Evolutionary conservation across 371 early-diverging fungal species (phyloP).

Genomic region (Rhizomucor miehei): DNA sequence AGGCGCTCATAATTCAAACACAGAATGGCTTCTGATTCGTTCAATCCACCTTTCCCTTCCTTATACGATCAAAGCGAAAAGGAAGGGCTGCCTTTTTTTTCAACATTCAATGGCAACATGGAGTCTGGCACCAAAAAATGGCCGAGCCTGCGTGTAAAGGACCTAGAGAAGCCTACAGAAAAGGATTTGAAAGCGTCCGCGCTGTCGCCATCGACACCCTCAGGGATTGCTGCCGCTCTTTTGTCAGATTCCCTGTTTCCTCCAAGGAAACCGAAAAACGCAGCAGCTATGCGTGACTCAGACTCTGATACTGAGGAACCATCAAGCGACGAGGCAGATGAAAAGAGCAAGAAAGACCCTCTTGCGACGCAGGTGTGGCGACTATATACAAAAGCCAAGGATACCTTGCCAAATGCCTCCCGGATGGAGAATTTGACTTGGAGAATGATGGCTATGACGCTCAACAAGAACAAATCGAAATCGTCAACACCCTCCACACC

Average conservation of each 20-base stretch:
- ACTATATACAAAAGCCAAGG: slow-evolving; percentile 62
- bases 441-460: slow-evolving; percentile 65
- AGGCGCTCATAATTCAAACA: too few species aligned
- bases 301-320: slow-evolving; percentile 45
- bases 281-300: slow-evolving; percentile 16
- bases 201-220: slow-evolving; percentile 22
- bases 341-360: slow-evolving; percentile 46
- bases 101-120: slow-evolving; percentile 5
- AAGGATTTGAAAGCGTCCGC: slow-evolving; percentile 10
- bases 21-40: too few species aligned
- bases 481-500: slow-evolving; percentile 11
- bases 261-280: slow-evolving; percentile 23
- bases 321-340: slow-evolving; percentile 14
- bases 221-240: slow-evolving; percentile 24
- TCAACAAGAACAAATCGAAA: slow-evolving; percentile 31
- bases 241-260: slow-evolving; percentile 29
- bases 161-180: slow-evolving; percentile 9
- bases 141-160: slow-evolving; percentile 9
- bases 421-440: slow-evolving; percentile 69
- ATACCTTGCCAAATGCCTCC: slow-evolving; percentile 54
- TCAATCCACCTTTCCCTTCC: too few species aligned
- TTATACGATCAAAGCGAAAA: too few species aligned
- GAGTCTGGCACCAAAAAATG: slow-evolving; percentile 9
- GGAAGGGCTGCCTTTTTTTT: not conserved
- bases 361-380: slow-evolving; percentile 61